A percentile compares a stretch with the other conserved stretches of the same genome.
phyloP scores from a whole-genome alignment of 306 rosid genomes.

The Gynostemma pentaphyllum region DNA sequence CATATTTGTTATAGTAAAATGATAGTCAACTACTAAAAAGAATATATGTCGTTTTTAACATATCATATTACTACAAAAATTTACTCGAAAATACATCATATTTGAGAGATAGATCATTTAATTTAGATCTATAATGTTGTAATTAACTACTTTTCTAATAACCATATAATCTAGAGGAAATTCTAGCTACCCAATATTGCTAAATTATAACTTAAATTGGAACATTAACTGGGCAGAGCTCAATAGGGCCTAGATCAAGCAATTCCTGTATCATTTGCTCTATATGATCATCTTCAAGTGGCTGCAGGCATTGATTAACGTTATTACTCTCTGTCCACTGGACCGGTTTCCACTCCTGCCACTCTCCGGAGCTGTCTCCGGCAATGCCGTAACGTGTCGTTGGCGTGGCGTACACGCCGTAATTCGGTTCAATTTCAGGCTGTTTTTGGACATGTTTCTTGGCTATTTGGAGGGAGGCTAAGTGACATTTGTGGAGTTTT shows the following conservation, averaged over 20 bases:
- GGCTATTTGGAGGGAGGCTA: constrained; percentile 58
- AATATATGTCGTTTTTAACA: neutral
- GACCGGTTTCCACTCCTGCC: constrained; percentile 26
- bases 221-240: constrained; percentile 44
- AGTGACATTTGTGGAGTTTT: constrained; percentile 61
- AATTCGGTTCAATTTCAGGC: constrained; percentile 4
- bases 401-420: neutral
- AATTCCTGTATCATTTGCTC: constrained; percentile 86
- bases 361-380: constrained; percentile 9
- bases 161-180: neutral
- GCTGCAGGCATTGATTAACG: constrained; percentile 23
- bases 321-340: neutral
- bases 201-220: constrained; percentile 13
- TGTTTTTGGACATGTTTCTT: constrained; percentile 25
- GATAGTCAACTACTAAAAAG: no score
- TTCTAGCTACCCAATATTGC: neutral
- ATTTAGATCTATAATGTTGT: neutral
- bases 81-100: neutral
- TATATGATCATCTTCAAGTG: constrained; percentile 71
- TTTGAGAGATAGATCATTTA: neutral
- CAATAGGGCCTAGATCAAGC: constrained; percentile 64
- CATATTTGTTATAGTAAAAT: no score
- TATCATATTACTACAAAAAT: neutral
- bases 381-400: constrained; percentile 6
- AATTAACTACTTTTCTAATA: no score